Evolutionary conservation across 305 asterid genomes (phyloP), one percentile per base, ranked within the genome.

Genomic region (Fraxinus albicans): DNA sequence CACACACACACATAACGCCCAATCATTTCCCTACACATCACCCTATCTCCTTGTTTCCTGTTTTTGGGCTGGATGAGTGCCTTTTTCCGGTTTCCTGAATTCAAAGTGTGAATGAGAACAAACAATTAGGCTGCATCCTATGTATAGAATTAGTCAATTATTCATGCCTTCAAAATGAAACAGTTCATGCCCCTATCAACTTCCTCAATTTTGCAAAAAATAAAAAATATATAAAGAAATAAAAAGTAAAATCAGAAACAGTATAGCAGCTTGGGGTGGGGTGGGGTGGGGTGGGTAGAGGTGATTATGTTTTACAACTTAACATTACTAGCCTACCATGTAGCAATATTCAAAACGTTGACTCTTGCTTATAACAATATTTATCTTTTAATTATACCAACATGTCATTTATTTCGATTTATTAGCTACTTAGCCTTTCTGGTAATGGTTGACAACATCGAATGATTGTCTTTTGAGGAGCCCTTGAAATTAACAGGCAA

Each of bases 361-460:
- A 50, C 60, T 50, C 60, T 50, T 76, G 63, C 69, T 34, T 80
- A 27, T 69, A 70, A 72, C 70, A 80, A 31, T 38, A 70, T 81
- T 81, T 44, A 79, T 50, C 83, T 83, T 81, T 73, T 21, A 31
- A 42, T 44, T 42, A 42, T 42, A 40, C 53, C 53, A 44, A 44
- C 78, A 50, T 60, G 29, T 82, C 80, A 80, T 69, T 83, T 34
- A 79, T 47, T 47, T 47, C 60, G 78, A 76, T 31, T 34, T 80
- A 10, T 80, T 6, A 15, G 81, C 55, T 69, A 75, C 44, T 15
- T 50, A 50, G 70, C 83, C 84, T 67, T 58, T 80, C 81, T 53
- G 55, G 85, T 78, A 25, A 83, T 9, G 69, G 34, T 82, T 80
- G 77, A 76, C 69, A 17, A 13, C 55, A 78, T 74, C 25, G 76